Conservation (phyloP, 441 rosid genomes). For the Macaranga tanarius region DNA sequence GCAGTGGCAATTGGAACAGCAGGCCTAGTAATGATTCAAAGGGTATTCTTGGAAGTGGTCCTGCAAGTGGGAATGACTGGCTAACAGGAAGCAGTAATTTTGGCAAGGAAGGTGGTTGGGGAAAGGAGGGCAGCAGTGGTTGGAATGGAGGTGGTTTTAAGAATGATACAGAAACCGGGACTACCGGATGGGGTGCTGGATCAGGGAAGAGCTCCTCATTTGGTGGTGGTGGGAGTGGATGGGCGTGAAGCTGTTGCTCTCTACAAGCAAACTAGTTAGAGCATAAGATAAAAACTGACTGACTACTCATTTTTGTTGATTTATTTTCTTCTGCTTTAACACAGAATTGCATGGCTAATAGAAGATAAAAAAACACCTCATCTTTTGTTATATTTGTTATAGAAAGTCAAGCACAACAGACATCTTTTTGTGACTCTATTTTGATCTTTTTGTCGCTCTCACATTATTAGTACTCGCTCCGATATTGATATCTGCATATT, state of each 20-base stretch:
- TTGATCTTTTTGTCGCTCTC: too few relatives aligned
- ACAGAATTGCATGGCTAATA: too few relatives aligned
- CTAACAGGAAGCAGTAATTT: neutral
- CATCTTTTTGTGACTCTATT: too few relatives aligned
- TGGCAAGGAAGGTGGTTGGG: constrained; percentile 3
- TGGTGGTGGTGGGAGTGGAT: constrained; percentile 7
- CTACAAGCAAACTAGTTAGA: too few relatives aligned
- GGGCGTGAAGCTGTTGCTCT: neutral
- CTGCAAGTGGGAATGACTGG: neutral
- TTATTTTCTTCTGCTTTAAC: too few relatives aligned
- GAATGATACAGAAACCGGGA: neutral
- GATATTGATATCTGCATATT: too few relatives aligned
- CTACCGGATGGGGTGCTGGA: constrained; percentile 16
- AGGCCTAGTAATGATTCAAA: neutral
- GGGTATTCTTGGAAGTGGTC: constrained; percentile 4
- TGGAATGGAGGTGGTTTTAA: neutral
- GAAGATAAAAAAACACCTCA: too few relatives aligned
- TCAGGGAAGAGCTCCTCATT: constrained; percentile 6
- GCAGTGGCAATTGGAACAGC: constrained; percentile 1
- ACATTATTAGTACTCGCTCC: too few relatives aligned
- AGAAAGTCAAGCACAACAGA: too few relatives aligned
- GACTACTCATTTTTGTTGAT: too few relatives aligned
- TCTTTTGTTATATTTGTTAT: too few relatives aligned
- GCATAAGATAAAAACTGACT: too few relatives aligned
- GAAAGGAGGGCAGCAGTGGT: neutral